Conservation (phyloP, 257 asterid species). For the Coffea canephora region DNA sequence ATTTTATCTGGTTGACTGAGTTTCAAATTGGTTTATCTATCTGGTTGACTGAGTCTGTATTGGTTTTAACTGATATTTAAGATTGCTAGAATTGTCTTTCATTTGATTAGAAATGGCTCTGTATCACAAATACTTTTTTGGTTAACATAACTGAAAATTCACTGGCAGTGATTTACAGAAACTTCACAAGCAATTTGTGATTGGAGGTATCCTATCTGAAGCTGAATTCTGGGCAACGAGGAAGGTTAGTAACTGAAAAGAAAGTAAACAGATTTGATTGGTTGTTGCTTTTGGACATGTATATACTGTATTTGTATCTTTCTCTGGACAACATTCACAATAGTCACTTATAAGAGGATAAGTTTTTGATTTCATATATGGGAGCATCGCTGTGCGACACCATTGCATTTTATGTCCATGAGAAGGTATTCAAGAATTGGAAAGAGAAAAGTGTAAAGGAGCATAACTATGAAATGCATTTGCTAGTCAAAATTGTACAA, state of each 20-base stretch:
- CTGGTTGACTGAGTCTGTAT: background rate
- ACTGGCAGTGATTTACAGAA: slow-evolving; percentile 87
- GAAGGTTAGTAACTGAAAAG: slow-evolving; percentile 62
- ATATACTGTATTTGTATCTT: background rate
- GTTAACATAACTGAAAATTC: slow-evolving; percentile 40
- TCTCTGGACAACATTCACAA: background rate
- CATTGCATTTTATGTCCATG: background rate
- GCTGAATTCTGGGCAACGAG: slow-evolving; percentile 98
- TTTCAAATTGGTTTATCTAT: background rate
- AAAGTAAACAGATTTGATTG: background rate
- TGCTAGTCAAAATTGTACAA: background rate
- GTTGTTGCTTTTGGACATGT: background rate
- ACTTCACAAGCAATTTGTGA: slow-evolving; percentile 86
- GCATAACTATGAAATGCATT: background rate
- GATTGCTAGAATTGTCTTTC: slow-evolving; percentile 3
- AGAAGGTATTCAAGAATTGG: background rate
- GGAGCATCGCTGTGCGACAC: background rate
- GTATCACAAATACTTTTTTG: slow-evolving; percentile 12
- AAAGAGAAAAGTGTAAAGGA: background rate
- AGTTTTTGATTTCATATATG: background rate
- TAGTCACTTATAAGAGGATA: background rate
- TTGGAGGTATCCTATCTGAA: slow-evolving; percentile 74
- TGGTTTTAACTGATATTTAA: slow-evolving; percentile 11
- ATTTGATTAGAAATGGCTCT: slow-evolving; percentile 21
- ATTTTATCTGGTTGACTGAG: too few species aligned